Percentiles rank a stretch among this genome's conserved stretches.
Evolutionary conservation across 345 rosid species (phyloP).

Genomic region (Corchorus capsularis): DNA sequence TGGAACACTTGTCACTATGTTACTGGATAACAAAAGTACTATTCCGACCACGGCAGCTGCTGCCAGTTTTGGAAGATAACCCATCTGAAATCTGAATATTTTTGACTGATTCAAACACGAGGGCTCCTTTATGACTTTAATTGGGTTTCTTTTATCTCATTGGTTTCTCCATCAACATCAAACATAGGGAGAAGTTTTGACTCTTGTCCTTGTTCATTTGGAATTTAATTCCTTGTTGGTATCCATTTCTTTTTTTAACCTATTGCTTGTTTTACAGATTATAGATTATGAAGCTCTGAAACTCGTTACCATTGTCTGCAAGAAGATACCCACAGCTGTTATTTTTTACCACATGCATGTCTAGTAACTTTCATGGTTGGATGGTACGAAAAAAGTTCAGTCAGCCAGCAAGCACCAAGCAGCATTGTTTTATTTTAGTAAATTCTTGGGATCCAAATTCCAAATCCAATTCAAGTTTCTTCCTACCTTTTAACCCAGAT

Average conservation of each 20-base stretch:
- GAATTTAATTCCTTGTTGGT: neutral
- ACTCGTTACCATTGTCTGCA: neutral
- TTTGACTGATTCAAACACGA: neutral
- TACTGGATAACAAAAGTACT: conserved; percentile 9
- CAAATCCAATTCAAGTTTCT: neutral
- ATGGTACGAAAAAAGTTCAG: neutral
- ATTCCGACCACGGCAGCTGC: neutral
- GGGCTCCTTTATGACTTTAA: neutral
- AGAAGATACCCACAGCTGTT: neutral
- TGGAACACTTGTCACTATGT: conserved; percentile 25
- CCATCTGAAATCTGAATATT: conserved; percentile 22
- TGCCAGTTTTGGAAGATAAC: conserved; percentile 26
- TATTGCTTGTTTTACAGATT: neutral
- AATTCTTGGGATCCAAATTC: neutral
- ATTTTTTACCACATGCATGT: neutral
- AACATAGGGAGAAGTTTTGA: neutral
- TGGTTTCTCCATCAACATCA: conserved; percentile 20
- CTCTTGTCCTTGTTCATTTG: conserved; percentile 18
- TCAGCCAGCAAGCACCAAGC: no score
- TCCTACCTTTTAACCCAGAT: neutral
- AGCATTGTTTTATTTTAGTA: neutral
- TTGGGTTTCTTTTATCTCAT: neutral
- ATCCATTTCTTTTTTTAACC: neutral
- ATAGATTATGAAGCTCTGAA: neutral
- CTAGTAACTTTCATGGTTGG: neutral